A percentile compares a stretch with the other conserved stretches of the same genome.
These are phyloP conservation scores for Rhododendron kiyosumense DNA, from an alignment of 148 eudicot species.

Conservation along the genomic window DNA sequence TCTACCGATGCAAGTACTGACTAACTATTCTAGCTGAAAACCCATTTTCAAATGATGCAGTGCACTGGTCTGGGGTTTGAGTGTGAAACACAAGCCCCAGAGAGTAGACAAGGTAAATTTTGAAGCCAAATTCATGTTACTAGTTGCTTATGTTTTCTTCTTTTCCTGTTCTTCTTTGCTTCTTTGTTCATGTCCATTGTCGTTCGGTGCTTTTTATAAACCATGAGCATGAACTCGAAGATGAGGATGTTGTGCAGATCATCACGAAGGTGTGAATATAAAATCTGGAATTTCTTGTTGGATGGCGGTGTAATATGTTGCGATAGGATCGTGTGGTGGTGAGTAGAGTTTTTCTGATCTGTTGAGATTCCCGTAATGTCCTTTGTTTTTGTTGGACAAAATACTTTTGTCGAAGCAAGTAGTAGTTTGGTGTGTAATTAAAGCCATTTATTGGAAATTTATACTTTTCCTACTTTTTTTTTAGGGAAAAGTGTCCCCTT, in stretches of 20 bases:
- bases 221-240: slow-evolving; percentile 98
- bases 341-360: not conserved
- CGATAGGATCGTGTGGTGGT: not conserved
- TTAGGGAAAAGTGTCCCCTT: too few relatives aligned
- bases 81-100: slow-evolving; percentile 94
- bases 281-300: not conserved
- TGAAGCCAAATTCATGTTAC: not conserved
- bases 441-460: not conserved
- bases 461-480: not conserved
- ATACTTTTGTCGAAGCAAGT: not conserved
- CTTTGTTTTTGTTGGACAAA: not conserved
- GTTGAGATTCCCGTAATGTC: not conserved
- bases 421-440: not conserved
- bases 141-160: not conserved
- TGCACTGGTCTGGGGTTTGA: slow-evolving; percentile 96
- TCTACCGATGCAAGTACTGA: not conserved
- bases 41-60: slow-evolving; percentile 27
- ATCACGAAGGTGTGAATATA: slow-evolving; percentile 71
- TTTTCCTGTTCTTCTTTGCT: not conserved
- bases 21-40: not conserved
- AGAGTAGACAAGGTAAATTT: slow-evolving; percentile 88
- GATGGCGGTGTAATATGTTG: not conserved
- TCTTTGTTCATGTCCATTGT: not conserved
- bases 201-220: not conserved
- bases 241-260: slow-evolving; percentile 97